These are phyloP conservation scores for Sclerotinia minor DNA, from an alignment of 2,329 filamentous ascomycete genomes.

Conservation along the genomic window DNA sequence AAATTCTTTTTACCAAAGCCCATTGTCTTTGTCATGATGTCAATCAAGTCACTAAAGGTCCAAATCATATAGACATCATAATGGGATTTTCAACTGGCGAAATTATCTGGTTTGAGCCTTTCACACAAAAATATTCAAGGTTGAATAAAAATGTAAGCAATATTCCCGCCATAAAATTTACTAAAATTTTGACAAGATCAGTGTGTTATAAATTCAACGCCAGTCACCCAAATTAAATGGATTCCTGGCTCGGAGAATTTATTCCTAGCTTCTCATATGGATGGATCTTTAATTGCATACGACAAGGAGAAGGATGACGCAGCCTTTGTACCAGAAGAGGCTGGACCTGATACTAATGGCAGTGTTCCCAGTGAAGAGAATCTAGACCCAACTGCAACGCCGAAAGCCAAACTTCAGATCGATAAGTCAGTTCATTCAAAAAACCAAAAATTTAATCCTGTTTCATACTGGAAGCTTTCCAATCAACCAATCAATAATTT, in stretches of 20 bases:
- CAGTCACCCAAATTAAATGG: conserved; percentile 88
- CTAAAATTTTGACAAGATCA: conserved; percentile 41
- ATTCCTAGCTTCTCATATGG: conserved; percentile 88
- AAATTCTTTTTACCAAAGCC: conserved; percentile 95
- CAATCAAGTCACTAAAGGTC: conserved; percentile 77
- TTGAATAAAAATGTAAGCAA: conserved; percentile 85
- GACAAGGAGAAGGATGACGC: conserved; percentile 97
- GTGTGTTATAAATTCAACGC: conserved; percentile 83
- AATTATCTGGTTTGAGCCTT: conserved; percentile 97
- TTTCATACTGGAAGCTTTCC: conserved; percentile 88
- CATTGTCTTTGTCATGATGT: conserved; percentile 94
- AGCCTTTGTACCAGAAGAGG: conserved; percentile 71
- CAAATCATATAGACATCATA: conserved; percentile 81
- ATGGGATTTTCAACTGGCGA: conserved; percentile 97
- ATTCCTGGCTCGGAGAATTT: conserved; percentile 90
- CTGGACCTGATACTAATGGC: conserved; percentile 42
- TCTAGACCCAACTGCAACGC: conserved; percentile 36
- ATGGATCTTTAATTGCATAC: conserved; percentile 88
- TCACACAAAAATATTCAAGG: conserved; percentile 91
- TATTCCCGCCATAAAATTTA: not conserved
- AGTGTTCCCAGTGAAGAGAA: conserved; percentile 39
- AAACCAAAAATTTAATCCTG: conserved; percentile 90
- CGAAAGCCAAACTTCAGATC: conserved; percentile 60
- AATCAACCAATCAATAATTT: conserved; percentile 90
- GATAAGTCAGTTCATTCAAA: conserved; percentile 91